Base-by-base conservation (phyloP, 2,329 filamentous ascomycete species). In the Hansfordia pulvinata region DNA sequence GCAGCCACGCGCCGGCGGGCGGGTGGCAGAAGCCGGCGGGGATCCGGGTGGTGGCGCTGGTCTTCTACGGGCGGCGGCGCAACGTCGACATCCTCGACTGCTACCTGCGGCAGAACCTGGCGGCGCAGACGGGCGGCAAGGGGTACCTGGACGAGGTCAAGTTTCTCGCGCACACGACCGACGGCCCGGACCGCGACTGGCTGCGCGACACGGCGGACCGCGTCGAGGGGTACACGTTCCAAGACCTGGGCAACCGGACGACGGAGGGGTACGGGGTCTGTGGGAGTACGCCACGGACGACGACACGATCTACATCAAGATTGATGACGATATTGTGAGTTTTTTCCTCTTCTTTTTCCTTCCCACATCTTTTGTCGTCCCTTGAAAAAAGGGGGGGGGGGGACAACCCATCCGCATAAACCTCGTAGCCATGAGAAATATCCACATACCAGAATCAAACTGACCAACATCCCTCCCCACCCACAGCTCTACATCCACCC, bases 21-120 rank as follows among this genome's bases (percentile, higher is more conserved):
- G 42, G 43, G 8, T 47, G 43, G 43, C 38, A 36, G 31, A 47
- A 45, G 25, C 44, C 44, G 3, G 19, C 25, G 8, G 43, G 39
- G 9, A 19, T 47, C 32, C 54, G 50, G 34, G 41, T 63, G 10
- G 48, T 61, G 30, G 59, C 47, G 10, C 46, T 62, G 30, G 54
- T 63, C 1, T 63, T 63, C 30, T 63, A 50, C 32, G 60, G 58
- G 13, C 50, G 59, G n/a, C 51, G 52, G 26, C 43, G 49, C 29
- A 52, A 54, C 9, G 54, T 62, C 15, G 53, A 58, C 19, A 52
- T 63, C 15, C 37, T 64, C 19, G 58, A 61, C 33, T 64, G 60
- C 32, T 64, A 62, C 32, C 37, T 47, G 10, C 35, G 57, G 42
- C 49, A 56, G 32, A 62, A 62, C 29, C 39, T 64, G 20, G 52